Evolutionary conservation across 2,329 filamentous ascomycete genomes (phyloP).

Genomic region (Cordyceps farinosa): DNA sequence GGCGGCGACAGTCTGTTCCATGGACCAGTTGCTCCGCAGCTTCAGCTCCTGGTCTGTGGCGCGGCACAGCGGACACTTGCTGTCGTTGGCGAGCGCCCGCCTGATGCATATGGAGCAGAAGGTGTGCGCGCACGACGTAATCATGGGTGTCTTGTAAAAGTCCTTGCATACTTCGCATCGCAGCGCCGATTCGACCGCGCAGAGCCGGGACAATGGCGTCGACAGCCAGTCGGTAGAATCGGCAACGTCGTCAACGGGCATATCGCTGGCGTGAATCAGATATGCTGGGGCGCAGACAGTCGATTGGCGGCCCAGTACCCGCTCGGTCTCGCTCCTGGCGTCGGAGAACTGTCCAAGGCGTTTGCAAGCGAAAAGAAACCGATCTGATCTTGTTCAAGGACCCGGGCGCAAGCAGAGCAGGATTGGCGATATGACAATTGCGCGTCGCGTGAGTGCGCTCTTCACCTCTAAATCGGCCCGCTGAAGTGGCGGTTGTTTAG

Average conservation of each 20-base stretch:
- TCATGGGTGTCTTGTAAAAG: conserved; percentile 90
- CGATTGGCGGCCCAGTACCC: not conserved
- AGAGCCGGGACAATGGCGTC: conserved; percentile 64
- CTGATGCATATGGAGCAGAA: conserved; percentile 97
- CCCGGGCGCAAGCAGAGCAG: not conserved
- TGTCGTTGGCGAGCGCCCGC: conserved; percentile 74
- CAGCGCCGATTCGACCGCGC: conserved; percentile 74
- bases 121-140: conserved; percentile 90
- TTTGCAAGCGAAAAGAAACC: not conserved
- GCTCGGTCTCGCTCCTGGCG: not conserved
- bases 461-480: not conserved
- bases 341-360: not conserved
- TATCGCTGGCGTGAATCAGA: conserved; percentile 20
- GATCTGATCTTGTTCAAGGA: not conserved
- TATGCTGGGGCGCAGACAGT: not conserved
- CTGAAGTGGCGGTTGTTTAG: not conserved
- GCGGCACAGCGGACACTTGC: conserved; percentile 84
- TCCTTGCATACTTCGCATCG: conserved; percentile 98
- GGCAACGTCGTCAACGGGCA: conserved; percentile 46
- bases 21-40: conserved; percentile 75
- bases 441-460: conserved; percentile 13
- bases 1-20: conserved; percentile 79
- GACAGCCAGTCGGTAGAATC: conserved; percentile 84
- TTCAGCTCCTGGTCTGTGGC: conserved; percentile 77
- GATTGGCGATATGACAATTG: not conserved